Base-by-base conservation (phyloP, 2,329 filamentous ascomycete species). In the Zymoseptoria crescenta region DNA sequence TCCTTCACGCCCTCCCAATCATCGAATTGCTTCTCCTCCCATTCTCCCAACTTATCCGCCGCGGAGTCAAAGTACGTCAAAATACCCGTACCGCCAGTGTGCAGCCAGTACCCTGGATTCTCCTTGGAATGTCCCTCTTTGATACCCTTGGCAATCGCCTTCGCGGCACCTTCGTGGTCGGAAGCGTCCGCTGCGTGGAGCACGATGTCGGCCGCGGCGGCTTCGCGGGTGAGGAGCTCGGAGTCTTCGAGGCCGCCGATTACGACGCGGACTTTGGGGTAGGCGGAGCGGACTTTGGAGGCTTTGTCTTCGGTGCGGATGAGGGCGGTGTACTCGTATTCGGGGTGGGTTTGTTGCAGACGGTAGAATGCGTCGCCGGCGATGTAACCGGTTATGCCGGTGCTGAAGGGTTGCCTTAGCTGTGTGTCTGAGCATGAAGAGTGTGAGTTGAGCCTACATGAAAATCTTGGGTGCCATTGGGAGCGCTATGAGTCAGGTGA, bases 1-100 rank as follows among this genome's bases (percentile, higher is more conserved):
- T 81, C 79, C 10, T 76, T 73, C 45, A 88, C 78, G 54, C 81
- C 81, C 13, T 80, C 75, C 70, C 83, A 79, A 66, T 88, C 86
- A 68, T 85, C 76, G 72, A 84, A 87, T 1, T 77, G 72, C 61
- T 80, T 79, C 2, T 61, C 56, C 1, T 61, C 59, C 59, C 66
- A 70, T 59, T 81, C 73, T n/a, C 83, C 83, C 6, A 76, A 78
- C 1, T 71, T 75, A 16, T 76, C 73, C 1, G 72, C 70, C 28
- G 77, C 74, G 21, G 74, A 71, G 62, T 85, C 82, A 21, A 76
- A 74, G 69, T 75, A 81, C 8, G 74, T 76, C n/a, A 86, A 72
- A 20, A 84, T 80, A 1, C 81, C 83, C 0, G 83, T 82, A 1
- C 83, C 83, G 1, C 80, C 80, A 0, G 79, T 79, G 64, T 86